Conservation (phyloP, 2,329 filamentous ascomycete species). For the Celoporthe dispersa region DNA sequence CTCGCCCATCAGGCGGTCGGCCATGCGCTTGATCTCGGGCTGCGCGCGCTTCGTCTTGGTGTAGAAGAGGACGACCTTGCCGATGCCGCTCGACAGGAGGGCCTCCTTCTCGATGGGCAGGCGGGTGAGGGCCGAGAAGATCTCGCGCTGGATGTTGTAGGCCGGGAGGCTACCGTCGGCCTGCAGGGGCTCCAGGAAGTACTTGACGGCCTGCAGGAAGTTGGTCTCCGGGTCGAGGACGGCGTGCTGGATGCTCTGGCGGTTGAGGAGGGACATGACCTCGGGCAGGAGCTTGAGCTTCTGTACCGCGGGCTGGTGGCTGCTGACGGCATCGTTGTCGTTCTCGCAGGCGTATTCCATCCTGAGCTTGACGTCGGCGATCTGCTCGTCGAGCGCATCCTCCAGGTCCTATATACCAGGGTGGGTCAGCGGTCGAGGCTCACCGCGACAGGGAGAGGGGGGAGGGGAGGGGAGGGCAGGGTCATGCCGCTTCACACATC, state of each 20-base stretch:
- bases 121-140: slow-evolving; percentile 79
- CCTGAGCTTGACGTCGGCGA: slow-evolving; percentile 81
- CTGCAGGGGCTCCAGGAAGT: slow-evolving; percentile 87
- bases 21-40: slow-evolving; percentile 86
- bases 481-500: not conserved
- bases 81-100: slow-evolving; percentile 87
- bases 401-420: slow-evolving; percentile 73
- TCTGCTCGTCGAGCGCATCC: slow-evolving; percentile 85
- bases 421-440: slow-evolving; percentile 31
- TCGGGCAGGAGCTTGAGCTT: slow-evolving; percentile 94
- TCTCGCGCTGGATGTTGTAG: slow-evolving; percentile 95
- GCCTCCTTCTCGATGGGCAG: slow-evolving; percentile 91
- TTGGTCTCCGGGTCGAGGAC: slow-evolving; percentile 95
- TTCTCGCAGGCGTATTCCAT: slow-evolving; percentile 91
- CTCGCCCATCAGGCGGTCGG: slow-evolving; percentile 88
- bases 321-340: slow-evolving; percentile 81
- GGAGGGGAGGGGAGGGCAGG: too few species aligned
- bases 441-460: not conserved
- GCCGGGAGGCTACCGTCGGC: slow-evolving; percentile 93
- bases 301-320: slow-evolving; percentile 81
- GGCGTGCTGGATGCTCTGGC: slow-evolving; percentile 81
- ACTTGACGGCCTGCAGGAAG: slow-evolving; percentile 91
- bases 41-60: slow-evolving; percentile 93
- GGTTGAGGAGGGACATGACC: slow-evolving; percentile 85
- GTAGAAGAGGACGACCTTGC: slow-evolving; percentile 96